Conservation (phyloP, 2,329 filamentous ascomycete genomes). For the Orbilia ellipsospora region DNA sequence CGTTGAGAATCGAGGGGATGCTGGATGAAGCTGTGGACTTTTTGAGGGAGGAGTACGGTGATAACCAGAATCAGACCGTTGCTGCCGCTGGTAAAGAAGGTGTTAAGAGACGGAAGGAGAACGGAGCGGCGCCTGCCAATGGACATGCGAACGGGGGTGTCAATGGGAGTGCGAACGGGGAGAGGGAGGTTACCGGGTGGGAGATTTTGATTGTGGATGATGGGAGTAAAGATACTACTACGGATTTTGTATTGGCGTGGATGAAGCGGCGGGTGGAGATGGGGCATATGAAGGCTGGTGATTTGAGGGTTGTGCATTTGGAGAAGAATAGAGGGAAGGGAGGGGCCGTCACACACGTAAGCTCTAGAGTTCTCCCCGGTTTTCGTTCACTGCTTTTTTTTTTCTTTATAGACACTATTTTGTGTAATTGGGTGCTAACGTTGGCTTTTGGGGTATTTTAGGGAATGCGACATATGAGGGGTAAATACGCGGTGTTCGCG, state of each 20-base stretch:
- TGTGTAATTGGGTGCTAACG: neutral
- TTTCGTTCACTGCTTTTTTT: neutral
- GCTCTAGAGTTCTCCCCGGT: neutral
- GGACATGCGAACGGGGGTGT: conserved; percentile 27
- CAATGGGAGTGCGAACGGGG: conserved; percentile 31
- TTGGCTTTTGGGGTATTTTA: neutral
- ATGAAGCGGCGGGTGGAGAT: conserved; percentile 71
- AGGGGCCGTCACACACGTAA: conserved; percentile 83
- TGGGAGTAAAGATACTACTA: conserved; percentile 84
- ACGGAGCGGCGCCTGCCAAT: neutral
- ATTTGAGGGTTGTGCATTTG: conserved; percentile 81
- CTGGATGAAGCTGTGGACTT: conserved; percentile 90
- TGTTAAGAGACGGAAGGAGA: conserved; percentile 6
- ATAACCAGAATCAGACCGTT: neutral
- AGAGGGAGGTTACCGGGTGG: conserved; percentile 71
- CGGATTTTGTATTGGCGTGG: conserved; percentile 82
- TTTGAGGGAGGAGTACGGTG: conserved; percentile 64
- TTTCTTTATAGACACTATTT: neutral
- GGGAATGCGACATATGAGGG: conserved; percentile 89
- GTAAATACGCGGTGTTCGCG: conserved; percentile 89
- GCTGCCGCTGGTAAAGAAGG: neutral
- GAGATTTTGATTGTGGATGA: conserved; percentile 94
- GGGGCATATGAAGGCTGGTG: conserved; percentile 75
- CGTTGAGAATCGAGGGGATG: conserved; percentile 82
- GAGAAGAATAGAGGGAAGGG: conserved; percentile 91